Evolutionary conservation across 306 rosid species (phyloP).

Genomic region (Corylus avellana): DNA sequence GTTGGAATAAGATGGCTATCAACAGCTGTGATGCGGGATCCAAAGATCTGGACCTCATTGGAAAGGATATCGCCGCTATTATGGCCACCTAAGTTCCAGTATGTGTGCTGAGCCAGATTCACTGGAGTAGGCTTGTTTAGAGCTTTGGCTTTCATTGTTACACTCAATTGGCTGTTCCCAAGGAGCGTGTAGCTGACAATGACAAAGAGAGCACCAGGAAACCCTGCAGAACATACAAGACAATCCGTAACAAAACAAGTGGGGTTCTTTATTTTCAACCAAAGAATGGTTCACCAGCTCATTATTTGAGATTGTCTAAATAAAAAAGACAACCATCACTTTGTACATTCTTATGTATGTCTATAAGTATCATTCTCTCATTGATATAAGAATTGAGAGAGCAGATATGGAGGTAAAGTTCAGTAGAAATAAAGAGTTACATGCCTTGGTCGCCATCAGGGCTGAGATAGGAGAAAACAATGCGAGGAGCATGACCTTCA

Average conservation of each 20-base stretch:
- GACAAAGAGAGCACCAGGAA: slow-evolving; percentile 76
- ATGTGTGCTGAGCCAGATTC: slow-evolving; percentile 73
- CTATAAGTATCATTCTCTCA: neutral
- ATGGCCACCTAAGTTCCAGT: slow-evolving; percentile 87
- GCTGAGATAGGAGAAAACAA: slow-evolving; percentile 70
- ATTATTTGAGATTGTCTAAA: neutral
- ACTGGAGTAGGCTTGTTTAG: slow-evolving; percentile 86
- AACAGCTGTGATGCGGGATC: slow-evolving; percentile 59
- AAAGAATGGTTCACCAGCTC: neutral
- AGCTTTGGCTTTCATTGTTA: slow-evolving; percentile 68
- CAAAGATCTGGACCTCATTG: slow-evolving; percentile 59
- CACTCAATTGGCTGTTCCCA: slow-evolving; percentile 41
- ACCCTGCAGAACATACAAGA: slow-evolving; percentile 48
- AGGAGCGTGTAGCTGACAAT: slow-evolving; percentile 57
- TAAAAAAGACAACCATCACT: neutral
- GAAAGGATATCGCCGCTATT: slow-evolving; percentile 70
- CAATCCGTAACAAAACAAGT: neutral
- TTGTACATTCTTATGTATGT: neutral
- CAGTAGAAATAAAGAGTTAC: neutral
- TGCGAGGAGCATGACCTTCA: slow-evolving; percentile 49
- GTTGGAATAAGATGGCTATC: slow-evolving; percentile 77
- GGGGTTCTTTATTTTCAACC: neutral
- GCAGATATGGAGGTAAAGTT: neutral
- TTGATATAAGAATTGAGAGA: neutral
- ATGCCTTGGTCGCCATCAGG: slow-evolving; percentile 83